Percentiles rank a stretch among this genome's conserved stretches.
Evolutionary conservation across 306 rosid genomes (phyloP).

Genomic region (Rosa multiflora): DNA sequence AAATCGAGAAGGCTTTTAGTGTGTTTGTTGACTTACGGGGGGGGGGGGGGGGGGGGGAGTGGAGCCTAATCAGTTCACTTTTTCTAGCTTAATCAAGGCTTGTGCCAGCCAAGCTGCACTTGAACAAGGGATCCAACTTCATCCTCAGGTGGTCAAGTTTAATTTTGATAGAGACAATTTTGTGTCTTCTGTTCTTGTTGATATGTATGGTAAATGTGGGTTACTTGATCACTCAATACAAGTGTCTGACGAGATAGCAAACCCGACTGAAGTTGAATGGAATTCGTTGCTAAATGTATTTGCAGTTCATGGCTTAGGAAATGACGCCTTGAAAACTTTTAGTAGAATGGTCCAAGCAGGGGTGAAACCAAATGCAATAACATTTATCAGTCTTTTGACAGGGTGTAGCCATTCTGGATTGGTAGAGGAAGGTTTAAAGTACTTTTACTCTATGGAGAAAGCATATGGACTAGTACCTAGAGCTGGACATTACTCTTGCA

Average conservation of each 20-base stretch:
- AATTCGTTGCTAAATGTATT: conserved; percentile 44
- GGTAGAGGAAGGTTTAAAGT: conserved; percentile 48
- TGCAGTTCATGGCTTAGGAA: conserved; percentile 63
- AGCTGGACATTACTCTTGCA: conserved; percentile 53
- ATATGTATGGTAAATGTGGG: conserved; percentile 66
- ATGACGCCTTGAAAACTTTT: conserved; percentile 34
- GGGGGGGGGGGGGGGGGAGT: too few relatives aligned
- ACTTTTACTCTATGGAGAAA: conserved; percentile 49
- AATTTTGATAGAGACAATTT: conserved; percentile 42
- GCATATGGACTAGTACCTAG: conserved; percentile 47
- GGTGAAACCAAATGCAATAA: conserved; percentile 45
- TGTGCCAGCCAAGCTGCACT: too few relatives aligned
- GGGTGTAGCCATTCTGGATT: conserved; percentile 60
- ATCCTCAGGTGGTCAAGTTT: conserved; percentile 27
- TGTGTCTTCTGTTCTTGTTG: conserved; percentile 47
- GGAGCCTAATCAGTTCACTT: too few relatives aligned
- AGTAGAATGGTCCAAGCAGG: conserved; percentile 37
- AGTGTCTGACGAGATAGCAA: conserved; percentile 36
- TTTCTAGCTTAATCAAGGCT: too few relatives aligned
- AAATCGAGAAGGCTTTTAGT: too few relatives aligned
- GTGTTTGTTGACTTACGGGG: too few relatives aligned
- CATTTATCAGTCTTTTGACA: conserved; percentile 49
- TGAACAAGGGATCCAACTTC: too few relatives aligned
- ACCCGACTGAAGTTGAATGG: conserved; percentile 44
- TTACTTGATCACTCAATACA: conserved; percentile 43